Percentiles rank a stretch among this genome's conserved stretches.
phyloP scores from a whole-genome alignment of 495 filamentous ascomycete genomes.

The Gamarada debralockiae region DNA sequence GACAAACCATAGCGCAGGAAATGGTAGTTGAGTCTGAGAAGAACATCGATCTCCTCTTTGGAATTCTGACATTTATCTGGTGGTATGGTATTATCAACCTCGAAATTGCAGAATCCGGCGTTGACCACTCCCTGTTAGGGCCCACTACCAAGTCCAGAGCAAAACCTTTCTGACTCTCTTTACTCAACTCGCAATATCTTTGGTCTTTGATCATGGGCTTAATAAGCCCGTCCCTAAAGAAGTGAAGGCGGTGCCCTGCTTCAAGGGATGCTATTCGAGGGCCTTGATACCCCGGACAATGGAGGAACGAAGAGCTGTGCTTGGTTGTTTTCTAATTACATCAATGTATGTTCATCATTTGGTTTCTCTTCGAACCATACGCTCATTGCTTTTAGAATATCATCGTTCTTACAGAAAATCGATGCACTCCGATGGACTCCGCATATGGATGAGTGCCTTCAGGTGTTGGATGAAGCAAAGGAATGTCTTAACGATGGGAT shows the following conservation, averaged over 20 bases:
- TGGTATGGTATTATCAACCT: conserved; percentile 30
- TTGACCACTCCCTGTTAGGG: conserved; percentile 4
- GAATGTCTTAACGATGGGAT: conserved; percentile 48
- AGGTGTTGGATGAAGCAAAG: conserved; percentile 35
- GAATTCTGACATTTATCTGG: conserved; percentile 41
- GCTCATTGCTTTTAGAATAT: conserved; percentile 31
- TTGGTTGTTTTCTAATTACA: conserved; percentile 50
- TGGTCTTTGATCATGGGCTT: conserved; percentile 53
- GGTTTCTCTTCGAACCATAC: not conserved
- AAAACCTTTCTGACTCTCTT: conserved; percentile 39
- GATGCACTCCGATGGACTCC: conserved; percentile 49
- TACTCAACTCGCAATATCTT: conserved; percentile 43
- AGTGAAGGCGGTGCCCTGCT: conserved; percentile 2
- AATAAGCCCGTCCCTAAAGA: conserved; percentile 38
- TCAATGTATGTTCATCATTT: conserved; percentile 37
- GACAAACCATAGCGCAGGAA: conserved; percentile 40
- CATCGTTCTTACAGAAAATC: conserved; percentile 38
- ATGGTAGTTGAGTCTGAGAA: conserved; percentile 45
- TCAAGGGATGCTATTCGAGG: not conserved
- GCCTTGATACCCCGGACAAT: conserved; percentile 31
- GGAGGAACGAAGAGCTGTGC: conserved; percentile 49
- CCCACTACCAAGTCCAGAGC: conserved; percentile 19
- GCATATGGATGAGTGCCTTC: conserved; percentile 49
- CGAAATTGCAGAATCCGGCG: conserved; percentile 13
- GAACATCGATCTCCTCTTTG: conserved; percentile 53